phyloP scores from a whole-genome alignment of 2,329 filamentous ascomycete genomes.

The Apiospora malaysiana region DNA sequence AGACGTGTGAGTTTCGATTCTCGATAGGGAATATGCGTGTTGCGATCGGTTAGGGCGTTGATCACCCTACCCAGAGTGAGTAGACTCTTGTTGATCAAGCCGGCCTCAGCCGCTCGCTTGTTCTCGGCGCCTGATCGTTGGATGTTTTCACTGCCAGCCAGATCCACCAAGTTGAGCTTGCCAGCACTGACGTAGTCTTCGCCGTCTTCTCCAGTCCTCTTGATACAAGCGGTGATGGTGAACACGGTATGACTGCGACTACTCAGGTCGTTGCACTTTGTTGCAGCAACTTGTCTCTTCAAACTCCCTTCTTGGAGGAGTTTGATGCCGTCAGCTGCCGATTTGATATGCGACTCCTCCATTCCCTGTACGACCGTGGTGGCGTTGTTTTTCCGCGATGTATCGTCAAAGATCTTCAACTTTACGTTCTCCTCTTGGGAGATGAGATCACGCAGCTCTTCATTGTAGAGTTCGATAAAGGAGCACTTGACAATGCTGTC shows the following conservation, averaged over 20 bases:
- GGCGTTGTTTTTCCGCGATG: slow-evolving; percentile 81
- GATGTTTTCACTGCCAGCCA: slow-evolving; percentile 97
- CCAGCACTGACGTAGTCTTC: slow-evolving; percentile 91
- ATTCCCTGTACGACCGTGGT: slow-evolving; percentile 94
- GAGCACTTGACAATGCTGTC: slow-evolving; percentile 96
- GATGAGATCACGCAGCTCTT: slow-evolving; percentile 90
- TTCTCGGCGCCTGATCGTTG: slow-evolving; percentile 97
- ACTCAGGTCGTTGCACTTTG: slow-evolving; percentile 99
- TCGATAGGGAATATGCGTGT: slow-evolving; percentile 84
- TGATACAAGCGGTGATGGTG: slow-evolving; percentile 91
- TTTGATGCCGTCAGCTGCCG: slow-evolving; percentile 83
- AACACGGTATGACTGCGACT: slow-evolving; percentile 98
- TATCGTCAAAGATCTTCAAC: slow-evolving; percentile 95
- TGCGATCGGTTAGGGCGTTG: slow-evolving; percentile 89
- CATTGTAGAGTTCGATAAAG: slow-evolving; percentile 98
- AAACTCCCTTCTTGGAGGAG: slow-evolving; percentile 87
- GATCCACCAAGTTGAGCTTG: slow-evolving; percentile 94
- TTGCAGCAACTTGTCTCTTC: slow-evolving; percentile 96
- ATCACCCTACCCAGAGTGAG: slow-evolving; percentile 95
- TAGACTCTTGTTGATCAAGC: slow-evolving; percentile 96
- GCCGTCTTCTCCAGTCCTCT: slow-evolving; percentile 78
- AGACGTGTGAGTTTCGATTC: slow-evolving; percentile 96
- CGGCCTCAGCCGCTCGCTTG: slow-evolving; percentile 93
- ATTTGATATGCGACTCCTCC: slow-evolving; percentile 94
- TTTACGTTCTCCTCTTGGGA: slow-evolving; percentile 82